These are phyloP conservation scores for Huiozyma naganishii DNA, from an alignment of 805 yeast species.

Conservation along the genomic window DNA sequence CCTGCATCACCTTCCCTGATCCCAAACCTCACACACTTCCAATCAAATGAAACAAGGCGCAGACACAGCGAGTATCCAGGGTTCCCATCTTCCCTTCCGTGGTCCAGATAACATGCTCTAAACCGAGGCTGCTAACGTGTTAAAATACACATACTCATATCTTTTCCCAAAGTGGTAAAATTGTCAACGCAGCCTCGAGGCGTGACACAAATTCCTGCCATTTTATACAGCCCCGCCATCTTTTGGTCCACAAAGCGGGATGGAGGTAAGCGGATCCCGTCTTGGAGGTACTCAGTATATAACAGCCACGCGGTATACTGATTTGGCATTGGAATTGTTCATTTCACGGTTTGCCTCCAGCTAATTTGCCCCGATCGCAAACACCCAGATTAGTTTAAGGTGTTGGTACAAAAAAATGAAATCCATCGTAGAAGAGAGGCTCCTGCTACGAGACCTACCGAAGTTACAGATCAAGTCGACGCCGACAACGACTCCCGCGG, in stretches of 20 bases:
- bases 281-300: background rate
- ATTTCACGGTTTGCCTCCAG: background rate
- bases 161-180: background rate
- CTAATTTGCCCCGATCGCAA: background rate
- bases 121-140: no score
- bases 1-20: no score
- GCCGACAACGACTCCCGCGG: background rate
- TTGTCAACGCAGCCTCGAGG: background rate
- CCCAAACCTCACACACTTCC: no score
- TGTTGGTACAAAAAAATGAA: background rate
- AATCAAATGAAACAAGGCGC: no score
- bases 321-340: background rate
- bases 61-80: no score
- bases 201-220: background rate
- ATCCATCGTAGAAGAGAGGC: background rate
- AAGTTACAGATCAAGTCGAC: background rate
- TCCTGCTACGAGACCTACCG: constrained; percentile 3
- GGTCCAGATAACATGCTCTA: no score
- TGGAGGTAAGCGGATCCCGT: background rate
- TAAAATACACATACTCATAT: background rate
- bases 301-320: background rate
- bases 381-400: no score
- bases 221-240: background rate
- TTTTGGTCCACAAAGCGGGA: background rate
- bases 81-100: no score